Conservation (phyloP, 1,139 yeast genomes). For the Suhomyces chickasaworum region DNA sequence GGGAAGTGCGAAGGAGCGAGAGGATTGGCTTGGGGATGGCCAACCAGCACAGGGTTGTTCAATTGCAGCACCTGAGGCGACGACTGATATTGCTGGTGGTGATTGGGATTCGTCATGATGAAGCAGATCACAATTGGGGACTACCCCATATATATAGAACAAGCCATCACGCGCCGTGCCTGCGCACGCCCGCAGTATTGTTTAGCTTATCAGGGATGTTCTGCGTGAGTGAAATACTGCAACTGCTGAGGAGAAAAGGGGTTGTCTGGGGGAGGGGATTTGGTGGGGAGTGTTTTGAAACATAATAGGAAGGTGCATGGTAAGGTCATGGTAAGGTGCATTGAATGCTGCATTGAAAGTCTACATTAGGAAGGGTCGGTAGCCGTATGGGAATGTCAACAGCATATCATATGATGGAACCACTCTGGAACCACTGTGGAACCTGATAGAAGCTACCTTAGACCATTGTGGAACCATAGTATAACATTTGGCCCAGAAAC, state of each 20-base stretch:
- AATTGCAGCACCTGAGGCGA: conserved; percentile 7
- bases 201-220: conserved; percentile 5
- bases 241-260: conserved; percentile 9
- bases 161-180: neutral
- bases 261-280: conserved; percentile 3
- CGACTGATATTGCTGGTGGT: neutral
- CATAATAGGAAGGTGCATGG: neutral
- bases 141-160: neutral
- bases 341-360: neutral
- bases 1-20: conserved; percentile 3
- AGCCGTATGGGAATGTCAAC: neutral
- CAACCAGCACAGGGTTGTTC: conserved; percentile 5
- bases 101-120: conserved; percentile 6
- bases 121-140: neutral
- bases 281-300: conserved; percentile 1
- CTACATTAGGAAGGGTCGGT: neutral
- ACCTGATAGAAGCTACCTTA: too few species aligned
- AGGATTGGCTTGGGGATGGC: neutral
- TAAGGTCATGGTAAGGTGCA: too few species aligned
- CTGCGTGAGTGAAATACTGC: conserved; percentile 4
- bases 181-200: conserved; percentile 2
- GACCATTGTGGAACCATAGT: too few species aligned
- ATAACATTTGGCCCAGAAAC: too few species aligned
- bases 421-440: neutral
- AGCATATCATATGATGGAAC: neutral